phyloP scores from a whole-genome alignment of 1,284 basidiomycete genomes.

The Ceratobasidium sp. region DNA sequence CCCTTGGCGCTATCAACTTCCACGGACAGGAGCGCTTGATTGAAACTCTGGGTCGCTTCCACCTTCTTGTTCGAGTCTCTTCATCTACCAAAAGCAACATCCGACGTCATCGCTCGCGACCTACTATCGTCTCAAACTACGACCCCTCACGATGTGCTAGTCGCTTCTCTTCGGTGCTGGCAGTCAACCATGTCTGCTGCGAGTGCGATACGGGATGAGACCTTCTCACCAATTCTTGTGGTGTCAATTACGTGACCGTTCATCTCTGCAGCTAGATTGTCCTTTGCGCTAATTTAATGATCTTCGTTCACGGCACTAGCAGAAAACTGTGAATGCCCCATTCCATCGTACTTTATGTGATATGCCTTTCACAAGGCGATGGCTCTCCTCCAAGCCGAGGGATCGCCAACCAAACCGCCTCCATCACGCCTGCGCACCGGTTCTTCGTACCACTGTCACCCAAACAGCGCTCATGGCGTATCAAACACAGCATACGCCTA shows the following conservation, averaged over 20 bases:
- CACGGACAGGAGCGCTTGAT: conserved; percentile 1
- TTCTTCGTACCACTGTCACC: not conserved
- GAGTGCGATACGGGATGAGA: conserved; percentile 26
- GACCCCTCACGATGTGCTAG: not conserved
- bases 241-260: not conserved
- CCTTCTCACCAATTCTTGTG: conserved; percentile 9
- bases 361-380: conserved; percentile 15
- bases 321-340: conserved; percentile 34
- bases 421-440: not conserved
- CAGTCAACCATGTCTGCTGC: conserved; percentile 27
- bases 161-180: not conserved
- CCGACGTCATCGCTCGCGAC: not conserved
- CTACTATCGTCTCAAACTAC: conserved; percentile 6
- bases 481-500: conserved; percentile 8
- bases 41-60: not conserved
- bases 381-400: conserved; percentile 41
- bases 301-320: not conserved
- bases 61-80: not conserved
- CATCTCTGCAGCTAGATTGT: not conserved
- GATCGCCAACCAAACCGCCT: conserved; percentile 36
- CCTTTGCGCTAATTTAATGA: not conserved
- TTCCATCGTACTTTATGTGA: not conserved
- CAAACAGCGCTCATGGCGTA: conserved; percentile 21
- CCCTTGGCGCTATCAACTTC: conserved; percentile 3
- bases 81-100: not conserved